A percentile compares a stretch with the other conserved stretches of the same genome.
phyloP scores from a whole-genome alignment of 257 asterid genomes.

The Prunella vulgaris region DNA sequence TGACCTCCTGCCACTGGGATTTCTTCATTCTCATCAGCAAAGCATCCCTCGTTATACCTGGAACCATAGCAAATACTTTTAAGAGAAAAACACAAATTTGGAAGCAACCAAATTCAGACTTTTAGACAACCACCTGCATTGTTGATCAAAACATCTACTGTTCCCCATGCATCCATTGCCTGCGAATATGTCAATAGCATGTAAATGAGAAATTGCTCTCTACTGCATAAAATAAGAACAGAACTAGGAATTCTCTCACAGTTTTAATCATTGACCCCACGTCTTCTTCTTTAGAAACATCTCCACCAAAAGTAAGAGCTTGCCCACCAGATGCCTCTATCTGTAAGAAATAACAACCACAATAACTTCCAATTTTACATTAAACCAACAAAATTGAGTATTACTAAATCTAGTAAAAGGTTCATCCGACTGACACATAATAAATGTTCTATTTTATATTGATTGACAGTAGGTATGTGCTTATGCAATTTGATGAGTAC shows the following conservation, averaged over 20 bases:
- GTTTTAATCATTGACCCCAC: slow-evolving; percentile 85
- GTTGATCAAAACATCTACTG: slow-evolving; percentile 71
- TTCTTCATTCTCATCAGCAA: slow-evolving; percentile 90
- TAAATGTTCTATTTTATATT: not conserved
- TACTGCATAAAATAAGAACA: slow-evolving; percentile 8
- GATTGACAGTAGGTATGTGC: not conserved
- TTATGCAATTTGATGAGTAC: not conserved
- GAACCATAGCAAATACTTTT: slow-evolving; percentile 17
- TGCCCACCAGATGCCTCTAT: slow-evolving; percentile 84
- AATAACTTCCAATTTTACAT: not conserved
- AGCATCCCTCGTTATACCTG: slow-evolving; percentile 92
- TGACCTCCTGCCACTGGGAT: slow-evolving; percentile 94
- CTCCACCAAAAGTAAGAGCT: slow-evolving; percentile 87
- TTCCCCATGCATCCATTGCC: slow-evolving; percentile 94
- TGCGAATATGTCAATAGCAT: slow-evolving; percentile 30
- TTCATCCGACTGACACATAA: not conserved
- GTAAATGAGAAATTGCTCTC: slow-evolving; percentile 16
- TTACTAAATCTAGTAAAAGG: not conserved
- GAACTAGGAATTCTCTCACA: slow-evolving; percentile 34
- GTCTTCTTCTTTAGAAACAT: slow-evolving; percentile 89
- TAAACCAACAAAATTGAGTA: not conserved
- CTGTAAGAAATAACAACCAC: slow-evolving; percentile 38
- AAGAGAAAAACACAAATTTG: not conserved
- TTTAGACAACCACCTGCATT: slow-evolving; percentile 76
- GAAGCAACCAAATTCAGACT: slow-evolving; percentile 14